Percentiles rank a stretch among this genome's conserved stretches.
Evolutionary conservation across 192 early-diverging fungal species (phyloP).

Genomic region (Coemansia sp.): DNA sequence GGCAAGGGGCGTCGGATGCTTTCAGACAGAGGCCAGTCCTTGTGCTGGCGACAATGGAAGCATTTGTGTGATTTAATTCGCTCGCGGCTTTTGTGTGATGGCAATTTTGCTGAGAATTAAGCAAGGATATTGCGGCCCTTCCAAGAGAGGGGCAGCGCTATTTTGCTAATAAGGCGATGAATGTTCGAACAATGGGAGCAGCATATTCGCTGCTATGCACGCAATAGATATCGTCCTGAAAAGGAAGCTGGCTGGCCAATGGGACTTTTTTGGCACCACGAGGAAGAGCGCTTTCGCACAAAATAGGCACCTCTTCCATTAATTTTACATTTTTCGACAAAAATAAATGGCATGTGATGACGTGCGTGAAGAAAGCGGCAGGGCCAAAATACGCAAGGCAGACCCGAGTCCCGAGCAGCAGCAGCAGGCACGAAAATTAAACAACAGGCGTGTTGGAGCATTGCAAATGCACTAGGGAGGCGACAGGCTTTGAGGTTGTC

Average conservation of each 20-base stretch:
- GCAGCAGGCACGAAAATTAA: neutral
- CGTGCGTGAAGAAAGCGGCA: slow-evolving; percentile 1
- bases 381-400: slow-evolving; percentile 1
- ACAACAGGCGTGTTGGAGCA: neutral
- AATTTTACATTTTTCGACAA: neutral
- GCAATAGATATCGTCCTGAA: neutral
- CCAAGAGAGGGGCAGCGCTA: neutral
- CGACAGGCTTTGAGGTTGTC: neutral
- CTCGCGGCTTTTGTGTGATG: neutral
- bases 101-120: too few relatives aligned
- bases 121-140: neutral
- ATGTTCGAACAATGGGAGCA: neutral
- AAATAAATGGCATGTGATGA: slow-evolving; percentile 3
- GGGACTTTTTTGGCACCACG: slow-evolving; percentile 1
- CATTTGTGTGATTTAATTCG: slow-evolving; percentile 1
- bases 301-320: neutral
- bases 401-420: slow-evolving; percentile 2
- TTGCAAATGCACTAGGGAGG: neutral
- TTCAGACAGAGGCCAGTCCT: neutral
- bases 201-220: neutral
- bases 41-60: neutral
- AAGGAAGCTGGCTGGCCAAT: neutral
- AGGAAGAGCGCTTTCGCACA: neutral
- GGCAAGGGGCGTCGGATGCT: neutral
- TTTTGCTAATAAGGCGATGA: neutral